phyloP scores from a whole-genome alignment of 192 early-diverging fungal species.

The Anaeromyces robustus region DNA sequence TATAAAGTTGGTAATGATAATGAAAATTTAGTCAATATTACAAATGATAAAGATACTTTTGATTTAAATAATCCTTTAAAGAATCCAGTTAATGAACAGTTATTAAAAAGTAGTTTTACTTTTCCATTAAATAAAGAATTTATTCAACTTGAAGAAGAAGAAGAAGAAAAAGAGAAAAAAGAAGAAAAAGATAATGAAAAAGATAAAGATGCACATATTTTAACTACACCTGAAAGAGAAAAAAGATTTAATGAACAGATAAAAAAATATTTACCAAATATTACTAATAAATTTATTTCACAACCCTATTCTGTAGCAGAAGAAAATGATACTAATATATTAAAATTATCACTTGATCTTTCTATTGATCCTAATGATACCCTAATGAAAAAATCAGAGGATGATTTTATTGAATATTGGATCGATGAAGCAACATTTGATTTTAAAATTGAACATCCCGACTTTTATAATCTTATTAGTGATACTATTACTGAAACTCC shows the following conservation, averaged over 20 bases:
- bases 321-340: not conserved
- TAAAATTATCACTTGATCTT: not conserved
- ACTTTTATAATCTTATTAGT: not conserved
- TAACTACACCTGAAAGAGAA: not conserved
- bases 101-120: not conserved
- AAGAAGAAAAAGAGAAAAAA: constrained; percentile 11
- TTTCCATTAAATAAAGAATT: not conserved
- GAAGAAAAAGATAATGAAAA: constrained; percentile 3
- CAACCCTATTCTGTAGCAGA: not conserved
- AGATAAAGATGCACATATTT: not conserved
- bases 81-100: not conserved
- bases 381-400: not conserved
- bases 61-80: not conserved
- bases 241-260: not conserved
- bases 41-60: not conserved
- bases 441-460: not conserved
- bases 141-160: constrained; percentile 1
- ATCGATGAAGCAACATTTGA: not conserved
- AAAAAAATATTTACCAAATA: not conserved
- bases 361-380: not conserved
- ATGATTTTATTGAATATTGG: not conserved
- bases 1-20: not conserved
- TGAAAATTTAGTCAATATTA: not conserved
- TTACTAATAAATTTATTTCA: not conserved
- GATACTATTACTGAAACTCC: not conserved